phyloP scores from a whole-genome alignment of 164 flowering plant genomes.

The Aristolochia fimbriata region DNA sequence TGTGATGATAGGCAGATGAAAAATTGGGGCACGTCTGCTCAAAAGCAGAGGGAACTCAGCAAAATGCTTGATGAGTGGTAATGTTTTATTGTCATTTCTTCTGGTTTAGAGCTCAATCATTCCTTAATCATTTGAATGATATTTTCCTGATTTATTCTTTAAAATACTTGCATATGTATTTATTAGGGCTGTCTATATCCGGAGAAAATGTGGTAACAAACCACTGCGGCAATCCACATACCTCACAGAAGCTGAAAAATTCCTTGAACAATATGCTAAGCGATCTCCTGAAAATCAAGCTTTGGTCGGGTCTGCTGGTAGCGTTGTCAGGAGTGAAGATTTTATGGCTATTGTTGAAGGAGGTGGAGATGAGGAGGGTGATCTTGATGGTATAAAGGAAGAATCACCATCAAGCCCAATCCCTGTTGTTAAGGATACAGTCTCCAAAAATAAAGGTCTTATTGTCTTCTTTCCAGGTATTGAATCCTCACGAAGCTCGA shows the following conservation, averaged over 20 bases:
- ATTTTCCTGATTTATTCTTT: not conserved
- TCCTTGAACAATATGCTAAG: conserved; percentile 91
- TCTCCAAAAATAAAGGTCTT: conserved; percentile 66
- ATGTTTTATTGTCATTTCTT: not conserved
- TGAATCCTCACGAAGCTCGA: not conserved
- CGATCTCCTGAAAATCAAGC: conserved; percentile 67
- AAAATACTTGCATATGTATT: too few relatives aligned
- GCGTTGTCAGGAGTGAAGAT: conserved; percentile 65
- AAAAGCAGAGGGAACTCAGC: conserved; percentile 72
- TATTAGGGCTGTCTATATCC: conserved; percentile 68
- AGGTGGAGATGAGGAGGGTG: conserved; percentile 84
- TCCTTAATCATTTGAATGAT: not conserved
- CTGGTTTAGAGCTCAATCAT: not conserved
- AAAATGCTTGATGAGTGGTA: conserved; percentile 99
- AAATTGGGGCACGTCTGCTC: conserved; percentile 77
- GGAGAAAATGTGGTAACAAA: conserved; percentile 64
- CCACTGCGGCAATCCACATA: conserved; percentile 64
- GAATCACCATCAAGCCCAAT: conserved; percentile 35
- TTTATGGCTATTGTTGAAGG: conserved; percentile 76
- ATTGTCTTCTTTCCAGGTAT: conserved; percentile 93
- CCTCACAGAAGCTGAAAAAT: conserved; percentile 88
- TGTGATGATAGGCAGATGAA: conserved; percentile 69
- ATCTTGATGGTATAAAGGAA: conserved; percentile 42
- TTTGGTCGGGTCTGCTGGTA: conserved; percentile 89
- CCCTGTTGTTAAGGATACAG: conserved; percentile 32